These are phyloP conservation scores for Teratosphaeria nubilosa DNA, from an alignment of 2,329 filamentous ascomycete species.

Conservation along the genomic window DNA sequence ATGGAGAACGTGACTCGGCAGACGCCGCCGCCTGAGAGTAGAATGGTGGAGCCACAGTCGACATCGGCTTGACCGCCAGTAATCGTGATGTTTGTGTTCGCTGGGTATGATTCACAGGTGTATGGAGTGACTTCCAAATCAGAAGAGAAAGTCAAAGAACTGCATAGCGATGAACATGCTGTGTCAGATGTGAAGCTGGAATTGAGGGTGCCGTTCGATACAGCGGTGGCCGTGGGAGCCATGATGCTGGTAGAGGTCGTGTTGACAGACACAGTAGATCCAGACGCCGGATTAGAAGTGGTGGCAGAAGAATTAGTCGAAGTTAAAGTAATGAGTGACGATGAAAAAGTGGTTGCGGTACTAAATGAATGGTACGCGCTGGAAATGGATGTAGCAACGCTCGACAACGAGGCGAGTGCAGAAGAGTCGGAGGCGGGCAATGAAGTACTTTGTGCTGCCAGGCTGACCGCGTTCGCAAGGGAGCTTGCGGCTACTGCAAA, in stretches of 20 bases:
- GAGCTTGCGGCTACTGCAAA: not conserved
- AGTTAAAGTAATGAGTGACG: not conserved
- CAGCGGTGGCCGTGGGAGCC: not conserved
- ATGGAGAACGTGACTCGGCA: constrained; percentile 33
- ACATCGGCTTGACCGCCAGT: constrained; percentile 12
- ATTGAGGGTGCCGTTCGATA: not conserved
- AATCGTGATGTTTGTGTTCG: constrained; percentile 15
- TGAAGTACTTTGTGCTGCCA: not conserved
- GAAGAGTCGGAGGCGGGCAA: not conserved
- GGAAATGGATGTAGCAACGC: not conserved
- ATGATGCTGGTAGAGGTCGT: not conserved
- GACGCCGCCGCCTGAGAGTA: constrained; percentile 21
- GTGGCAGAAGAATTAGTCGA: not conserved
- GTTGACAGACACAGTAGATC: not conserved
- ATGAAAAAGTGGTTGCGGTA: not conserved
- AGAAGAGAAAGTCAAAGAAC: constrained; percentile 12
- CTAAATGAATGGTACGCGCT: not conserved
- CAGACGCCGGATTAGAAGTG: not conserved
- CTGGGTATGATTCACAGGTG: constrained; percentile 15
- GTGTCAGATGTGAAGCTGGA: not conserved
- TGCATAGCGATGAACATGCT: constrained; percentile 13
- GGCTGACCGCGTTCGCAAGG: not conserved
- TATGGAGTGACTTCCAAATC: constrained; percentile 12
- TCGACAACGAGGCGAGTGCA: not conserved
- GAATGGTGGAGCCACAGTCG: constrained; percentile 13